phyloP scores from a whole-genome alignment of 192 early-diverging fungal species.

The Entomortierella beljakovae region DNA sequence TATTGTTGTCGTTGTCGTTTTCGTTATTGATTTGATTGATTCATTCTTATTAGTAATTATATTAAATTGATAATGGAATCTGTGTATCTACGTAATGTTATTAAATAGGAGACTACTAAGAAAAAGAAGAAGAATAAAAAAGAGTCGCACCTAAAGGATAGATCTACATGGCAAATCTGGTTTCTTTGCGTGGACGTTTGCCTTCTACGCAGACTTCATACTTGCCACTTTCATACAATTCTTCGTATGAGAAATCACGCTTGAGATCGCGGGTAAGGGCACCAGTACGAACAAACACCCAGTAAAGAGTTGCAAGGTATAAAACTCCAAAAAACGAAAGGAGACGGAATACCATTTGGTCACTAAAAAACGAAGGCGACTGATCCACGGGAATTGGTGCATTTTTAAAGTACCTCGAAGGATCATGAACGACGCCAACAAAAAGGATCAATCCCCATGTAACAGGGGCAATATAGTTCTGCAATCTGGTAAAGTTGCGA shows the following conservation, averaged over 20 bases:
- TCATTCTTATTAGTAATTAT: no score
- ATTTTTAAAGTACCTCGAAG: slow-evolving; percentile 21
- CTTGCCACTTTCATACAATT: slow-evolving; percentile 35
- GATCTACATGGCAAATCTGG: slow-evolving; percentile 36
- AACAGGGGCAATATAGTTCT: slow-evolving; percentile 48
- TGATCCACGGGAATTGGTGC: slow-evolving; percentile 25
- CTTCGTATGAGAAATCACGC: slow-evolving; percentile 45
- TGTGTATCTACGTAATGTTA: background rate
- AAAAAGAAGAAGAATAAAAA: background rate
- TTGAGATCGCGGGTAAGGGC: slow-evolving; percentile 16
- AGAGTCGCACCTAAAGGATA: background rate
- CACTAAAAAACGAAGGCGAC: slow-evolving; percentile 23
- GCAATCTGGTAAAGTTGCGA: slow-evolving; percentile 37
- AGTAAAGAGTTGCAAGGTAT: slow-evolving; percentile 20
- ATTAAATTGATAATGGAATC: no score
- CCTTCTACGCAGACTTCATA: slow-evolving; percentile 27
- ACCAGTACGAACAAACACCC: slow-evolving; percentile 46
- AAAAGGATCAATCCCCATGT: slow-evolving; percentile 35
- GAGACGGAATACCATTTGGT: slow-evolving; percentile 10
- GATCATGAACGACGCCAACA: slow-evolving; percentile 43
- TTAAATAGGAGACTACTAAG: slow-evolving; percentile 3
- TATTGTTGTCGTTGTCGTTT: no score
- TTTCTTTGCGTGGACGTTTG: slow-evolving; percentile 23
- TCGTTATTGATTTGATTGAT: no score
- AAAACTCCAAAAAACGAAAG: background rate